Percentiles rank a stretch among this genome's conserved stretches.
Conservation (phyloP, 176 grass and related monocot genomes). For the Olyra latifolia region DNA sequence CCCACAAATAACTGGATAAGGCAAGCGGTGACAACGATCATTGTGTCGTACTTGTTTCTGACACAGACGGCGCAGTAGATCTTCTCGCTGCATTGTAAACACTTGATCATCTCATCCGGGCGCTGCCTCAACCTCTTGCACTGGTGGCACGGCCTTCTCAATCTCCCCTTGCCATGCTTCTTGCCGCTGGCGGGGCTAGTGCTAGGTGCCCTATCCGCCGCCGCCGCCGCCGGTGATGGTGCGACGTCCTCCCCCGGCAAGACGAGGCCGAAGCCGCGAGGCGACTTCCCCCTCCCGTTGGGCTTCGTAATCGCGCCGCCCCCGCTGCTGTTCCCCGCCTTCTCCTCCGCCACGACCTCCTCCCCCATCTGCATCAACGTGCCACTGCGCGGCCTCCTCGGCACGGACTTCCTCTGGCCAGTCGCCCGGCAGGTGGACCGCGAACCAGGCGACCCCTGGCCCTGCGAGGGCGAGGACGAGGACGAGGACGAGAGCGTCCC, state of each 20-base stretch:
- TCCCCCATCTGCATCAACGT: neutral
- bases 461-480: neutral
- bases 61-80: conserved; percentile 42
- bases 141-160: conserved; percentile 37
- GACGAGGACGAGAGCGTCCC: neutral
- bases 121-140: neutral
- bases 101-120: conserved; percentile 25
- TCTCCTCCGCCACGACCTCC: neutral
- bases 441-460: neutral
- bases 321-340: neutral
- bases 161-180: neutral
- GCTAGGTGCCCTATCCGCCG: conserved; percentile 19
- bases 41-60: neutral
- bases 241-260: neutral
- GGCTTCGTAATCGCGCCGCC: too few species aligned
- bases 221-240: neutral
- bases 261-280: neutral
- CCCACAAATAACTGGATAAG: neutral
- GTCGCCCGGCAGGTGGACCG: neutral
- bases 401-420: neutral
- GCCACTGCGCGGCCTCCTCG: neutral
- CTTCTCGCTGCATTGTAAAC: conserved; percentile 9
- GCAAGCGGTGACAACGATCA: neutral
- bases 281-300: neutral
- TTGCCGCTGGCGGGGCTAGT: neutral